Base-by-base conservation (phyloP, 441 rosid species). In the Gossypium davidsonii region DNA sequence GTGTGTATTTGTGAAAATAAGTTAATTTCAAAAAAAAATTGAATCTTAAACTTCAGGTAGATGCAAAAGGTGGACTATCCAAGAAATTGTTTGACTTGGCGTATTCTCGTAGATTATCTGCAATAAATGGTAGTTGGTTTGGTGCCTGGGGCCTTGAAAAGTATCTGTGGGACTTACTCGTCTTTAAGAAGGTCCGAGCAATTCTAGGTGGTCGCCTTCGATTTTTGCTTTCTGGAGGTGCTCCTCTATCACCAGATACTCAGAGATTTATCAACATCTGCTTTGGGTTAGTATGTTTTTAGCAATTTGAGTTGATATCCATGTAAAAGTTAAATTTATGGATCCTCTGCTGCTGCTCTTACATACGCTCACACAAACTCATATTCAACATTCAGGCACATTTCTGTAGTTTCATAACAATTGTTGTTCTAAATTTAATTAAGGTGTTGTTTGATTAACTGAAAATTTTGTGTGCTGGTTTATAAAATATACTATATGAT, bases 221-320 rank as follows among this genome's bases (percentile, higher is more conserved):
- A 25, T 95, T 91, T 81, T 76, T 95, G 84, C 92, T 95, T 68
- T 95, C 98, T 58, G 99, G 99, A 14, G 99, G 99, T 79, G 98
- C 99, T 73, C 99, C 99, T 64, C 91, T 95, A 78, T 91, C 97
- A 73, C 89, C 82, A 78, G 98, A 90, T 78, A 93, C 99, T 75
- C 99, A 95, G 83, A 93, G 98, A 90, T 93, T 93, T 82, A 93
- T 95, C 87, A 95, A 91, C 87, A 87, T 95, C 71, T 95, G 98
- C 72, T 85, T 95, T 78, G 97, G 98, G 98, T 93, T 80, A 84
- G 92, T 84, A 64, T 75, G 62, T 61, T 60, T 74, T 72, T 46
- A 17, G 64, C 72, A 57, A 74, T 46, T 57, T 78, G 73, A 18
- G 69, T 56, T 64, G 69, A 56, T 21, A 42, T 74, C 28, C 2